phyloP scores from a whole-genome alignment of 2,329 filamentous ascomycete species.

The Ophiocordyceps camponoti-rufipedis region DNA sequence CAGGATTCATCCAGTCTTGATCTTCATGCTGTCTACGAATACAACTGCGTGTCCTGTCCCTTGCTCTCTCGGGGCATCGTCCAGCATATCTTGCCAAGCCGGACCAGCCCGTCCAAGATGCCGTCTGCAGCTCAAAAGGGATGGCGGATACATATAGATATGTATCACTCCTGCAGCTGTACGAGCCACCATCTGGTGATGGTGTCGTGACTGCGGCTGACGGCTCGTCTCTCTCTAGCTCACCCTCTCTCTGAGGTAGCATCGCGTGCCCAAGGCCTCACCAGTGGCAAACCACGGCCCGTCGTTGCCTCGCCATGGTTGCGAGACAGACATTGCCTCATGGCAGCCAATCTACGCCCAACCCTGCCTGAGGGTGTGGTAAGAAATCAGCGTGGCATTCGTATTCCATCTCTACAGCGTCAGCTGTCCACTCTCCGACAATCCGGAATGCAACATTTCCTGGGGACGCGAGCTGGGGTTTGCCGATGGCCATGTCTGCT shows the following conservation, averaged over 20 bases:
- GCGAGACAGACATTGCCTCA: neutral
- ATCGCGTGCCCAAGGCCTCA: neutral
- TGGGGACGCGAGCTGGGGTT: too few species aligned
- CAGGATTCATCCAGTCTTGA: too few species aligned
- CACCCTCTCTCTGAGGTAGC: neutral
- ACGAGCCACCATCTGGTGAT: neutral
- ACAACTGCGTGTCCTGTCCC: too few species aligned
- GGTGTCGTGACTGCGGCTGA: neutral
- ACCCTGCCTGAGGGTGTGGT: neutral
- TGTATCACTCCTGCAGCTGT: too few species aligned
- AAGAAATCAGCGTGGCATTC: neutral
- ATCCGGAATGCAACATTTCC: too few species aligned
- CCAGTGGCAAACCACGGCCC: neutral
- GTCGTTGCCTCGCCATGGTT: neutral
- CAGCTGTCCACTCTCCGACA: neutral
- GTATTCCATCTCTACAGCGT: neutral
- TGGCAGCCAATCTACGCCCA: neutral
- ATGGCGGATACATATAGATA: too few species aligned
- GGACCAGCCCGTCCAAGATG: too few species aligned
- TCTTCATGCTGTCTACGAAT: too few species aligned
- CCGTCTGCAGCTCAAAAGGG: too few species aligned
- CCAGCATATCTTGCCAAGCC: too few species aligned
- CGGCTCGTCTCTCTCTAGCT: neutral
- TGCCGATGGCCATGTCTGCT: too few species aligned
- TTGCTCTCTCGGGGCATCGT: too few species aligned